Evolutionary conservation across 495 filamentous ascomycete genomes (phyloP).

Genomic region (Lasiosphaeria miniovina): DNA sequence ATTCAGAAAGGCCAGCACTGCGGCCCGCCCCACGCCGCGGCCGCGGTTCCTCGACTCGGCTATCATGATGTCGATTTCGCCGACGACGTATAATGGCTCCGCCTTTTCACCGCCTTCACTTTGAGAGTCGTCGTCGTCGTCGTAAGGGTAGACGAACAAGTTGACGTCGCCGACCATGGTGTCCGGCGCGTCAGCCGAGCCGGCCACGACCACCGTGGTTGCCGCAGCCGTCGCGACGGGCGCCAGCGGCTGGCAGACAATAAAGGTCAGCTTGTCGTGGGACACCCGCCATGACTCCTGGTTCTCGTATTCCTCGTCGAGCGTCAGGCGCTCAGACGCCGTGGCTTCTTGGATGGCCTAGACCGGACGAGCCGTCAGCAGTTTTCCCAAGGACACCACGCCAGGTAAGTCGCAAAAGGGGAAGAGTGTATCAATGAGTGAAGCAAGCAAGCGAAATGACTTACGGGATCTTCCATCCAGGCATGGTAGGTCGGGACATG

Average conservation of each 20-base stretch:
- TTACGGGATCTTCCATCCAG: conserved; percentile 88
- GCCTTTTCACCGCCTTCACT: conserved; percentile 17
- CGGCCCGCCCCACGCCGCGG: conserved; percentile 62
- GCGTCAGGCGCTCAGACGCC: conserved; percentile 74
- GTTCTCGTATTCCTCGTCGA: conserved; percentile 82
- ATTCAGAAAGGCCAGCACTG: conserved; percentile 63
- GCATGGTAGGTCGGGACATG: conserved; percentile 80
- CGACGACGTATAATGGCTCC: conserved; percentile 36
- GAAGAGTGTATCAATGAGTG: conserved; percentile 1
- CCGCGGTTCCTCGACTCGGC: conserved; percentile 57
- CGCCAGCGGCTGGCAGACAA: conserved; percentile 50
- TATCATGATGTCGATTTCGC: conserved; percentile 90
- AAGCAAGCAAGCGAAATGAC: neutral
- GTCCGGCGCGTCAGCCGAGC: conserved; percentile 48
- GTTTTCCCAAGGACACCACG: neutral
- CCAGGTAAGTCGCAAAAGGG: no score
- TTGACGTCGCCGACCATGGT: conserved; percentile 86
- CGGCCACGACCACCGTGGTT: conserved; percentile 22
- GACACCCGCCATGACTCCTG: conserved; percentile 77
- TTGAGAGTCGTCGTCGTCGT: conserved; percentile 37
- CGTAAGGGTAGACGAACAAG: conserved; percentile 63
- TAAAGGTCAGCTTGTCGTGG: conserved; percentile 72
- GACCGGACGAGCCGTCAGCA: conserved; percentile 3
- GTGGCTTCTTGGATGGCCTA: conserved; percentile 80
- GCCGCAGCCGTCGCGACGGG: neutral